Evolutionary conservation across 345 rosid species (phyloP).

Genomic region (Rhizophora apiculata): DNA sequence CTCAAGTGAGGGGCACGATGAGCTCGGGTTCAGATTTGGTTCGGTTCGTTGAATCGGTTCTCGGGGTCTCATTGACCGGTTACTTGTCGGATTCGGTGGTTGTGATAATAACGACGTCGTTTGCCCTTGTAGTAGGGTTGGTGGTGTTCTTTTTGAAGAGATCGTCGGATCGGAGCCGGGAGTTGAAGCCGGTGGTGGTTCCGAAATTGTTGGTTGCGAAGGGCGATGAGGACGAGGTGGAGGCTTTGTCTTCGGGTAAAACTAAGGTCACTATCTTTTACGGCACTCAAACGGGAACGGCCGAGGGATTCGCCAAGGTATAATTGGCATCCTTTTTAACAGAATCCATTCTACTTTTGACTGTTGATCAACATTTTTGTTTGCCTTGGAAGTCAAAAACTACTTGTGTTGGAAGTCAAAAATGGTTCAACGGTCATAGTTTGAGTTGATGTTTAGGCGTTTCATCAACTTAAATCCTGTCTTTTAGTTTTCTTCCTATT

Average conservation of each 20-base stretch:
- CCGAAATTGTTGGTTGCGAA: slow-evolving; percentile 41
- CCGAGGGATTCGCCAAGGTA: slow-evolving; percentile 98
- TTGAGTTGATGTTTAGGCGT: no score
- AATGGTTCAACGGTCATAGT: no score
- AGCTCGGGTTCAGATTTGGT: slow-evolving; percentile 40
- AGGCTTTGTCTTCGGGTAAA: slow-evolving; percentile 36
- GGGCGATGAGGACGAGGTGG: slow-evolving; percentile 27
- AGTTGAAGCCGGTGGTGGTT: slow-evolving; percentile 45
- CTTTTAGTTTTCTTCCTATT: no score
- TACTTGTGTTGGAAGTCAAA: no score
- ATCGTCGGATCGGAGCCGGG: slow-evolving; percentile 47
- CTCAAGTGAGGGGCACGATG: neutral
- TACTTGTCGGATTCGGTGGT: slow-evolving; percentile 47
- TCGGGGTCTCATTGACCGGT: slow-evolving; percentile 39
- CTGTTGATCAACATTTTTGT: no score
- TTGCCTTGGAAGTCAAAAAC: no score
- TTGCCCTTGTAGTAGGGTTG: slow-evolving; percentile 51
- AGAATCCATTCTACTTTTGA: neutral
- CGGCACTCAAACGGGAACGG: slow-evolving; percentile 96
- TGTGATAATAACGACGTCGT: slow-evolving; percentile 51
- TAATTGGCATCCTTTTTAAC: neutral
- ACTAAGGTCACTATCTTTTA: slow-evolving; percentile 75
- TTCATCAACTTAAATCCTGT: no score
- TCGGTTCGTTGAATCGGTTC: slow-evolving; percentile 40
- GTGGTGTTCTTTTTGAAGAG: slow-evolving; percentile 54